Evolutionary conservation across 805 yeast species (phyloP).

Genomic region (Kregervanrija pseudodelftensis): DNA sequence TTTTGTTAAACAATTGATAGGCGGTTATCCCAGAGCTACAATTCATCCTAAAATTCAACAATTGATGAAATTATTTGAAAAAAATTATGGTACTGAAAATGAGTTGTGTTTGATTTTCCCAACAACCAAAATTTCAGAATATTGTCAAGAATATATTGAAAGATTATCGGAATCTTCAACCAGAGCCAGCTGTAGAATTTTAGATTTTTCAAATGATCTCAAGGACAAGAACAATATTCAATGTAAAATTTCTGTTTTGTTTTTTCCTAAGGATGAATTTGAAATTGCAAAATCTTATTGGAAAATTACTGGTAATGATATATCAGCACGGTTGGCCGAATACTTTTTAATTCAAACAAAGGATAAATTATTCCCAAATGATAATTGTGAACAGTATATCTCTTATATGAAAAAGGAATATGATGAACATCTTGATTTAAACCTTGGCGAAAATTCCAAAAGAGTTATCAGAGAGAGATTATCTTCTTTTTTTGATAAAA

Average conservation of each 20-base stretch:
- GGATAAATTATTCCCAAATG: slow-evolving; percentile 25
- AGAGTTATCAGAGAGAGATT: slow-evolving; percentile 67
- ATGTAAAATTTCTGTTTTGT: slow-evolving; percentile 65
- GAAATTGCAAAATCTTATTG: slow-evolving; percentile 78
- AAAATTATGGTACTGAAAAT: slow-evolving; percentile 70
- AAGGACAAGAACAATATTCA: slow-evolving; percentile 54
- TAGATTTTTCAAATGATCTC: slow-evolving; percentile 71
- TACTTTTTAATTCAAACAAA: slow-evolving; percentile 62
- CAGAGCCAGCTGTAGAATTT: slow-evolving; percentile 30
- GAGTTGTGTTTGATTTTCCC: slow-evolving; percentile 76
- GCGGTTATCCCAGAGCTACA: slow-evolving; percentile 87
- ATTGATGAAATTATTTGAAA: slow-evolving; percentile 45
- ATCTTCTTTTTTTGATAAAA: slow-evolving; percentile 38
- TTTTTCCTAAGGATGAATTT: slow-evolving; percentile 56
- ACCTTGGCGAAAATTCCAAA: slow-evolving; percentile 71
- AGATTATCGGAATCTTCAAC: slow-evolving; percentile 28
- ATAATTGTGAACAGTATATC: slow-evolving; percentile 41
- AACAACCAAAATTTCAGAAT: slow-evolving; percentile 66
- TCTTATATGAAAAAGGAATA: slow-evolving; percentile 80
- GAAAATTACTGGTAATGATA: slow-evolving; percentile 98
- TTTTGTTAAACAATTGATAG: slow-evolving; percentile 67
- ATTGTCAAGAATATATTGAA: slow-evolving; percentile 75
- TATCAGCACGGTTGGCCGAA: slow-evolving; percentile 84
- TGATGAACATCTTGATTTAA: slow-evolving; percentile 80
- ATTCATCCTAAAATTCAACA: slow-evolving; percentile 58